phyloP scores from a whole-genome alignment of 73 alveolate species.

The Tetrahymena elliotti region DNA sequence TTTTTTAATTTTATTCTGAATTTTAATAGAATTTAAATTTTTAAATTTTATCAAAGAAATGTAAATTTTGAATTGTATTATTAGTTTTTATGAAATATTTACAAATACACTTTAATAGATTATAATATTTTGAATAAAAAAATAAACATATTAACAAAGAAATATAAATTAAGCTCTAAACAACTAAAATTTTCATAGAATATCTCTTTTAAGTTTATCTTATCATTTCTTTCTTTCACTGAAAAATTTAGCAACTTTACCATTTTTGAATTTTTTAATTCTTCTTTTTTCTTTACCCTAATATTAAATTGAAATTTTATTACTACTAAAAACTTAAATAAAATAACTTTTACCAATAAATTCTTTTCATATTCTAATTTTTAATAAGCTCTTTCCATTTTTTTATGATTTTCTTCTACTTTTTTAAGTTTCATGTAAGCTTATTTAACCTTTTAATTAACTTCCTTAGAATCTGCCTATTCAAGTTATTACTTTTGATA shows the following conservation, averaged over 20 bases:
- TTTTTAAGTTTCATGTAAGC: neutral
- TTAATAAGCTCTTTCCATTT: neutral
- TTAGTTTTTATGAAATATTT: too few species aligned
- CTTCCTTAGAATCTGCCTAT: neutral
- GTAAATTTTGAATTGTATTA: too few species aligned
- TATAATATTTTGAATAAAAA: too few species aligned
- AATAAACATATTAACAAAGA: too few species aligned
- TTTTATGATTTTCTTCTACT: neutral
- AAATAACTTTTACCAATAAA: neutral
- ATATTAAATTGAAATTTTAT: neutral
- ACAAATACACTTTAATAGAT: too few species aligned
- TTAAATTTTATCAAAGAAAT: too few species aligned
- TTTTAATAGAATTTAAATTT: too few species aligned
- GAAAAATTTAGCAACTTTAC: neutral
- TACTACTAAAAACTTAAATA: too few species aligned
- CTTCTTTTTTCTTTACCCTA: neutral
- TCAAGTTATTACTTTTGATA: neutral
- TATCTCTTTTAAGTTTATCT: neutral
- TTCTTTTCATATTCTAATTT: neutral
- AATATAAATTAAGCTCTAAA: too few species aligned
- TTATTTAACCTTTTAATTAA: neutral
- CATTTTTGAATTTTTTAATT: neutral
- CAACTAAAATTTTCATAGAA: too few species aligned
- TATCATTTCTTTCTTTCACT: neutral
- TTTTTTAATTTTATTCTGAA: too few species aligned